A percentile compares a stretch with the other conserved stretches of the same genome.
Conservation (phyloP, 495 filamentous ascomycete species). For the Aspergillus egyptiacus region DNA sequence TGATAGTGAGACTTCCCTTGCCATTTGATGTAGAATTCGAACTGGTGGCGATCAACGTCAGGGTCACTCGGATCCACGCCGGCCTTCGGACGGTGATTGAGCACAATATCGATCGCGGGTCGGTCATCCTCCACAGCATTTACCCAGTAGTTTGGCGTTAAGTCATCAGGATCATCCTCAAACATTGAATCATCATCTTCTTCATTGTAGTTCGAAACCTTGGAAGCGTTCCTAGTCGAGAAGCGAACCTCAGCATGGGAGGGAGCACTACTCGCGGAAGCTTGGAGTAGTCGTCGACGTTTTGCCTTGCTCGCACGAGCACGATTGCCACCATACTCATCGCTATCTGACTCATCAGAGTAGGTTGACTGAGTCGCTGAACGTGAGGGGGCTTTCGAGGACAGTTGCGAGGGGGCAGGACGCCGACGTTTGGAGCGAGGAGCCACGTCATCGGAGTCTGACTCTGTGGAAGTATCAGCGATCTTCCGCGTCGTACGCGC, state of each 20-base stretch:
- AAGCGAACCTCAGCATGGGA: conserved; percentile 73
- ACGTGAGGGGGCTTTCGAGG: conserved; percentile 40
- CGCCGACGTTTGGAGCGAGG: conserved; percentile 39
- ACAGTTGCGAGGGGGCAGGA: conserved; percentile 32
- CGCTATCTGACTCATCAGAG: conserved; percentile 44
- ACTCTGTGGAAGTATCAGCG: conserved; percentile 72
- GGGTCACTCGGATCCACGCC: conserved; percentile 51
- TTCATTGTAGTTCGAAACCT: conserved; percentile 82
- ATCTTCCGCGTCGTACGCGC: conserved; percentile 48
- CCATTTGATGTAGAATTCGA: conserved; percentile 97
- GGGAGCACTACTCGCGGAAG: conserved; percentile 52
- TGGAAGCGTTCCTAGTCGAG: conserved; percentile 80
- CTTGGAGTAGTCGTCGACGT: conserved; percentile 56
- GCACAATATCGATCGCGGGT: conserved; percentile 80
- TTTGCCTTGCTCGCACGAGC: conserved; percentile 65
- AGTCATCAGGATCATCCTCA: conserved; percentile 58
- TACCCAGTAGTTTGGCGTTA: conserved; percentile 59
- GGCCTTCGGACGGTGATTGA: conserved; percentile 76
- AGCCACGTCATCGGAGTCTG: conserved; percentile 41
- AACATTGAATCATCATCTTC: conserved; percentile 70
- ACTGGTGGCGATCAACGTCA: conserved; percentile 68
- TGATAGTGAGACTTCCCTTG: conserved; percentile 91
- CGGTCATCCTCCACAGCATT: conserved; percentile 61
- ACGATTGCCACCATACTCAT: conserved; percentile 70
- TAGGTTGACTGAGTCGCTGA: conserved; percentile 39